Evolutionary conservation across 345 rosid genomes (phyloP), one percentile per base, ranked within the genome.

Genomic region (Pseudoturritis turrita): DNA sequence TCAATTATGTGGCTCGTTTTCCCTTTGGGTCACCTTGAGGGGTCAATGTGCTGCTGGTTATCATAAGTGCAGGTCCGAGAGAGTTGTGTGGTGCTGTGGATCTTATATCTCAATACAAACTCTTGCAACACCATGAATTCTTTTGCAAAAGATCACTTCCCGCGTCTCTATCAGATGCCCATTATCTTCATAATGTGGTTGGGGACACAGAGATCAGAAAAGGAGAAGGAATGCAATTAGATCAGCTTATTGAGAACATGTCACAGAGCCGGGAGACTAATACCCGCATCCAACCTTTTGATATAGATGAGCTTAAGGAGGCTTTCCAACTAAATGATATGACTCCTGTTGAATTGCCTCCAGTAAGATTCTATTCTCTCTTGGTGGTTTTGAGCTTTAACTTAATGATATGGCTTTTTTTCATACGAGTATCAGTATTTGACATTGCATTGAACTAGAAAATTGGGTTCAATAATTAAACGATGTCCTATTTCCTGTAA

Each of bases 211-310:
- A 90, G 81, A 87, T 92, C 62, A 85, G 92, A 64, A 89, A 89
- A 85, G 96, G 96, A 65, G 96, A 88, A 41, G 96, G 96, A 52
- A 90, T 92, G 98, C 93, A 88, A 74, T 62, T 92, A 77, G 87
- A 82, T 80, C 96, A 88, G 78, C 91, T 90, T 76, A 64, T 83
- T 70, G 86, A 85, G 67, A 83, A 61, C 72, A 35, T 74, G 26
- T 71, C 82, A 33, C 58, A 75, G 58, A 69, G 79, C 63, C 80
- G 84, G 72, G 91, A 82, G 52, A 53, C 79, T 18, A 80, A 69
- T 74, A 68, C 77, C 17, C 81, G 75, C 14, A 88, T 90, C 68
- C 86, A 72, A 57, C 89, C 92, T 52, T 92, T 92, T 74, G 96
- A 88, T 65, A 78, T 92, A 28, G 89, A 85, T 49, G 77, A 77